Evolutionary conservation across 2,329 filamentous ascomycete genomes (phyloP).

Genomic region (Elsinoe batatas): DNA sequence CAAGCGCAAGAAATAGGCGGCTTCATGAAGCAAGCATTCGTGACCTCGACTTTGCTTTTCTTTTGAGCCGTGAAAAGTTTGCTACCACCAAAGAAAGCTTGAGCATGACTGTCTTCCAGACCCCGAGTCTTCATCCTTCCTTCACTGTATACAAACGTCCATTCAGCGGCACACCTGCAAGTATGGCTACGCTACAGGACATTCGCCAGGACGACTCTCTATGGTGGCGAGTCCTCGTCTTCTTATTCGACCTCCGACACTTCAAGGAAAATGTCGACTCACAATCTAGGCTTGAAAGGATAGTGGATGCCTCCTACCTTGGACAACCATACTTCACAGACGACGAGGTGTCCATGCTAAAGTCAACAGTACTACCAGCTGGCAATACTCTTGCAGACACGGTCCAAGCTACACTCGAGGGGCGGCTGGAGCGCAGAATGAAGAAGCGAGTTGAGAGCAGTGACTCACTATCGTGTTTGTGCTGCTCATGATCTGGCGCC

Average conservation of each 20-base stretch:
- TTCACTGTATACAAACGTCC: too few relatives aligned
- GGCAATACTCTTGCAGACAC: conserved; percentile 17
- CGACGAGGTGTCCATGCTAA: conserved; percentile 10
- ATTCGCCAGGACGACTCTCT: neutral
- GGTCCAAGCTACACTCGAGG: neutral
- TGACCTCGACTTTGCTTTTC: too few relatives aligned
- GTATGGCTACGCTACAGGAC: neutral
- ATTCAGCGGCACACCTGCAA: too few relatives aligned
- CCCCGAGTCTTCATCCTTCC: too few relatives aligned
- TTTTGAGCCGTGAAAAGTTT: too few relatives aligned
- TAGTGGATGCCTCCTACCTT: conserved; percentile 16
- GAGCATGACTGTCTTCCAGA: too few relatives aligned
- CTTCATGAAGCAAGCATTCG: too few relatives aligned
- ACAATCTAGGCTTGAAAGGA: conserved; percentile 12
- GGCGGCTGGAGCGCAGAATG: conserved; percentile 22
- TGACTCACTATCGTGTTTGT: conserved; percentile 27
- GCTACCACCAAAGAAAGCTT: too few relatives aligned
- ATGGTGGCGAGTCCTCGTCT: neutral
- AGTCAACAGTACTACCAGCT: neutral
- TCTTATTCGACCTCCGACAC: neutral
- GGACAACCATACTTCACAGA: conserved; percentile 18
- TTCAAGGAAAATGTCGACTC: neutral
- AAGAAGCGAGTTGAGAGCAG: conserved; percentile 24
- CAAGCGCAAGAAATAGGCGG: too few relatives aligned
- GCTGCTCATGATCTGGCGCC: conserved; percentile 29